phyloP scores from a whole-genome alignment of 2,329 filamentous ascomycete species.

The Rosellinia necatrix region DNA sequence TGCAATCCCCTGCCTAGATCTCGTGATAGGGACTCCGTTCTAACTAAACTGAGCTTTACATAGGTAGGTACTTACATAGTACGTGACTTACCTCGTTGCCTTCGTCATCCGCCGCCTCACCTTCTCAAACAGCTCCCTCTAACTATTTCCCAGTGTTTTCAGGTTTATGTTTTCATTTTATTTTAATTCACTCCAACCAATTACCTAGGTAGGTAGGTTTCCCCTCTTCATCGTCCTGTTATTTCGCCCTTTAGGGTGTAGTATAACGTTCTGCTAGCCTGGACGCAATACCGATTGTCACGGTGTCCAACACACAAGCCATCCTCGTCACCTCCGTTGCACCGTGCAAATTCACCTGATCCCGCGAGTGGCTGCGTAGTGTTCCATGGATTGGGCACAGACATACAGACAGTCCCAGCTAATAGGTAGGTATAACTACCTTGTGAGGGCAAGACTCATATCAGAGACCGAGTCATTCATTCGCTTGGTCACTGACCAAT shows the following conservation, averaged over 20 bases:
- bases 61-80: background rate
- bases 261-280: no score
- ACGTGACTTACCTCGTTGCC: constrained; percentile 33
- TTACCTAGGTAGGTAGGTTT: no score
- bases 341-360: constrained; percentile 9
- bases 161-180: background rate
- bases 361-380: constrained; percentile 2
- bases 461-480: constrained; percentile 40
- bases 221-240: background rate
- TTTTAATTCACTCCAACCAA: background rate
- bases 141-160: constrained; percentile 9
- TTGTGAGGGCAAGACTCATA: constrained; percentile 17
- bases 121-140: constrained; percentile 4
- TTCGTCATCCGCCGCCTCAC: constrained; percentile 27
- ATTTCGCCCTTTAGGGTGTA: background rate
- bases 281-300: no score
- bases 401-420: background rate
- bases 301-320: no score
- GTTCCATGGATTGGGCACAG: background rate
- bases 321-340: background rate
- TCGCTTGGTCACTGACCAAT: constrained; percentile 41
- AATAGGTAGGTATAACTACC: constrained; percentile 1
- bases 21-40: constrained; percentile 20
- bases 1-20: constrained; percentile 21
- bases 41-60: background rate